Evolutionary conservation across 2,329 filamentous ascomycete genomes (phyloP).

Genomic region (Curvularia verruculosa): DNA sequence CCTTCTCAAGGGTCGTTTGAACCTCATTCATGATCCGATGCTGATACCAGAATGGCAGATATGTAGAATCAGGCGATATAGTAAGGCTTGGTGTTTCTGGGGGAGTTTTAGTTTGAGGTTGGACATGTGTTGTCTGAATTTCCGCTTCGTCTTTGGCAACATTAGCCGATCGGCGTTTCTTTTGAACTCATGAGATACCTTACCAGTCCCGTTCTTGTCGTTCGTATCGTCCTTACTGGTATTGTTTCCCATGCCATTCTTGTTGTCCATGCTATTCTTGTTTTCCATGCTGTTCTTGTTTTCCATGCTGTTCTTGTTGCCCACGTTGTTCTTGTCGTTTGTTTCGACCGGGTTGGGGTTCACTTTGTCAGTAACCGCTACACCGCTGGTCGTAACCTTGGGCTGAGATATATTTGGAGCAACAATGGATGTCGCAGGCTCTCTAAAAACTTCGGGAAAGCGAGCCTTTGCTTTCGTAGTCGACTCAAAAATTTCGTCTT

Average conservation of each 20-base stretch:
- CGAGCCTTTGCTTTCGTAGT: not conserved
- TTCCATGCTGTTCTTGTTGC: too few relatives aligned
- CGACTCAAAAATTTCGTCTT: slow-evolving; percentile 2
- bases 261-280: too few relatives aligned
- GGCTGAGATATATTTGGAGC: not conserved
- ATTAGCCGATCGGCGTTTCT: not conserved
- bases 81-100: not conserved
- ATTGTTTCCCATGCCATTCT: too few relatives aligned
- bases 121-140: not conserved
- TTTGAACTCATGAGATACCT: not conserved
- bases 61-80: not conserved
- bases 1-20: slow-evolving; percentile 2
- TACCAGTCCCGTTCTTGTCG: too few relatives aligned
- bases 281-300: too few relatives aligned
- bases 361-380: not conserved
- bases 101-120: not conserved
- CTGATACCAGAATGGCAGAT: slow-evolving; percentile 3
- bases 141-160: not conserved
- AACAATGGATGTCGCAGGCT: not conserved
- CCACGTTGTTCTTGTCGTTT: not conserved
- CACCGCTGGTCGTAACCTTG: not conserved
- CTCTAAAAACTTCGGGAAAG: not conserved
- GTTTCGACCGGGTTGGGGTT: too few relatives aligned
- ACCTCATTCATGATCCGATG: slow-evolving; percentile 1
- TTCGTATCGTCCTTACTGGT: too few relatives aligned